Percentiles rank a stretch among this genome's conserved stretches.
These are phyloP conservation scores for Exophiala viscosa DNA, from an alignment of 2,329 filamentous ascomycete genomes.

Conservation along the genomic window DNA sequence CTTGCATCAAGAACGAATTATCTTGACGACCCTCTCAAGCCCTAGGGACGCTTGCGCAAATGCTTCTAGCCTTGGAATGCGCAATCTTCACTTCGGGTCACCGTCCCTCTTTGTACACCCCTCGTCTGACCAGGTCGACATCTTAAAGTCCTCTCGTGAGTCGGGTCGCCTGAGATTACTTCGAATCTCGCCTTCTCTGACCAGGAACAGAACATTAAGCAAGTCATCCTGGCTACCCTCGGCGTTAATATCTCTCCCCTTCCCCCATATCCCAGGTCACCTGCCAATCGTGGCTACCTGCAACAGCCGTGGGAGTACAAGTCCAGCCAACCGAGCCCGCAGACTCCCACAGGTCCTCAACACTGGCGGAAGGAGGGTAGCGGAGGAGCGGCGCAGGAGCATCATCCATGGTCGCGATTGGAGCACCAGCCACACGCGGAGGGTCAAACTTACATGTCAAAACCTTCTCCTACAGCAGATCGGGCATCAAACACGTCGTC, in stretches of 20 bases:
- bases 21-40: constrained; percentile 16
- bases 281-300: constrained; percentile 13
- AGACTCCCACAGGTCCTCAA: constrained; percentile 7
- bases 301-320: constrained; percentile 16
- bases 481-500: constrained; percentile 17
- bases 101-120: constrained; percentile 17
- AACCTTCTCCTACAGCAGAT: constrained; percentile 16
- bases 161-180: constrained; percentile 9
- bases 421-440: constrained; percentile 23
- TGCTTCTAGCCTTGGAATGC: constrained; percentile 24
- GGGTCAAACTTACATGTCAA: constrained; percentile 28
- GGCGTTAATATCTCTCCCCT: constrained; percentile 19
- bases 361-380: constrained; percentile 22
- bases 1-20: constrained; percentile 22
- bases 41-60: constrained; percentile 17
- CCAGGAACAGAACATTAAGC: constrained; percentile 2
- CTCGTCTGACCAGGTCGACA: constrained; percentile 19
- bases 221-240: constrained; percentile 23
- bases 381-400: constrained; percentile 24
- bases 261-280: constrained; percentile 19
- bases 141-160: constrained; percentile 20
- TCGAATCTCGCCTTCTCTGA: neutral
- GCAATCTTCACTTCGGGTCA: constrained; percentile 21
- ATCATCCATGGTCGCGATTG: constrained; percentile 23
- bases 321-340: constrained; percentile 8